Conservation (phyloP, 305 asterid genomes). For the Fraxinus velutina region DNA sequence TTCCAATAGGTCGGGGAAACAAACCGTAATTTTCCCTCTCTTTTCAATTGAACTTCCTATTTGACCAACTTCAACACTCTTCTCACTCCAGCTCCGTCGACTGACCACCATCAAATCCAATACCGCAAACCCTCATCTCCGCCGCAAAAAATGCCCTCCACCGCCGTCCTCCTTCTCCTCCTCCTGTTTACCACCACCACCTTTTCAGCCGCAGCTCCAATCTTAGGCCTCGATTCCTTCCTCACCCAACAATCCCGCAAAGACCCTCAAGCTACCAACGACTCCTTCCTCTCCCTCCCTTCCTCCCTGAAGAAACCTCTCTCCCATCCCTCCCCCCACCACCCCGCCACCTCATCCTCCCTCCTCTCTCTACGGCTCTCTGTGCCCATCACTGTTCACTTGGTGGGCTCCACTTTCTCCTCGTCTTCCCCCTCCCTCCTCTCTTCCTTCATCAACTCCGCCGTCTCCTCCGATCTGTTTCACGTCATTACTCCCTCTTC, state of each 20-base stretch:
- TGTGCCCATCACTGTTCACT: conserved; percentile 68
- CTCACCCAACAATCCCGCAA: conserved; percentile 52
- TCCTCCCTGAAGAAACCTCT: conserved; percentile 55
- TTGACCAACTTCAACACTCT: neutral
- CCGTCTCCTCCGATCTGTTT: conserved; percentile 74
- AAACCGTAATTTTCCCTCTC: neutral
- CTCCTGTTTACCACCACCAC: conserved; percentile 16
- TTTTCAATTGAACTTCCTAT: neutral
- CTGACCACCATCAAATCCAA: conserved; percentile 1
- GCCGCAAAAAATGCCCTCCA: conserved; percentile 28
- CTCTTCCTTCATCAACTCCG: conserved; percentile 57
- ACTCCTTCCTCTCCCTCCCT: conserved; percentile 58
- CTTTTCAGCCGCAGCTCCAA: conserved; percentile 40
- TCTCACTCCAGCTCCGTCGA: neutral
- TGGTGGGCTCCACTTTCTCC: conserved; percentile 69
- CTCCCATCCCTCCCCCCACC: conserved; percentile 32
- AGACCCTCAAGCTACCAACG: conserved; percentile 68
- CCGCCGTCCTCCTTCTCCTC: conserved; percentile 31
- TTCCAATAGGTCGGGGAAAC: neutral
- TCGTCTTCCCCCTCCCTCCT: conserved; percentile 54
- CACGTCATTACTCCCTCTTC: conserved; percentile 78
- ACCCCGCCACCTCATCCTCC: conserved; percentile 46
- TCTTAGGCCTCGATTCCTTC: conserved; percentile 68
- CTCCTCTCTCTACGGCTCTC: conserved; percentile 54
- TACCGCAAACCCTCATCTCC: conserved; percentile 17